Conservation (phyloP, 2,329 filamentous ascomycete genomes). For the Pestalotiopsis sp. region DNA sequence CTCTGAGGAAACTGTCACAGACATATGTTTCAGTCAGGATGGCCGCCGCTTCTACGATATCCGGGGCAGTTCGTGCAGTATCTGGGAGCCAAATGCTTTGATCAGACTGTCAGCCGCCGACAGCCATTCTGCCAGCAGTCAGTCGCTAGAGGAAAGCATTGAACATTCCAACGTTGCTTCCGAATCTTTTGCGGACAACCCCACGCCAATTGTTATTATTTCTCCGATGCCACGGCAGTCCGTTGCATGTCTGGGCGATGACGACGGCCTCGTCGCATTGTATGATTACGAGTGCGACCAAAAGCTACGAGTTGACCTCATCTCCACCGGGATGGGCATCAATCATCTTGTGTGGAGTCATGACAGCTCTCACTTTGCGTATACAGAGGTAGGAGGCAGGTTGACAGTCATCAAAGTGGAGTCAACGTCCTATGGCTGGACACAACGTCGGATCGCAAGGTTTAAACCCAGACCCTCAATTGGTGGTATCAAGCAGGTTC, state of each 20-base stretch:
- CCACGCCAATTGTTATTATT: neutral
- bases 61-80: constrained; percentile 20
- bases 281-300: constrained; percentile 5
- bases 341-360: constrained; percentile 10
- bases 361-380: constrained; percentile 2
- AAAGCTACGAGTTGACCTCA: constrained; percentile 1
- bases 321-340: constrained; percentile 1
- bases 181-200: constrained; percentile 3
- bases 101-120: constrained; percentile 11
- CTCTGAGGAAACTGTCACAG: constrained; percentile 18
- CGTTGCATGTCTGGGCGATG: neutral
- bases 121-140: neutral
- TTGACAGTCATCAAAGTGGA: neutral
- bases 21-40: constrained; percentile 22
- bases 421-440: neutral
- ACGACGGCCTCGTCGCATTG: constrained; percentile 2
- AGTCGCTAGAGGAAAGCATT: neutral
- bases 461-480: neutral
- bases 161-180: constrained; percentile 2
- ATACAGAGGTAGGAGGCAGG: constrained; percentile 4
- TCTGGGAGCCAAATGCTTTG: constrained; percentile 26
- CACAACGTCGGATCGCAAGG: neutral
- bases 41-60: constrained; percentile 23
- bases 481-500: neutral
- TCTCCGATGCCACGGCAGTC: neutral